These are phyloP conservation scores for Plantago elongata DNA, from an alignment of 257 asterid species.

Conservation along the genomic window DNA sequence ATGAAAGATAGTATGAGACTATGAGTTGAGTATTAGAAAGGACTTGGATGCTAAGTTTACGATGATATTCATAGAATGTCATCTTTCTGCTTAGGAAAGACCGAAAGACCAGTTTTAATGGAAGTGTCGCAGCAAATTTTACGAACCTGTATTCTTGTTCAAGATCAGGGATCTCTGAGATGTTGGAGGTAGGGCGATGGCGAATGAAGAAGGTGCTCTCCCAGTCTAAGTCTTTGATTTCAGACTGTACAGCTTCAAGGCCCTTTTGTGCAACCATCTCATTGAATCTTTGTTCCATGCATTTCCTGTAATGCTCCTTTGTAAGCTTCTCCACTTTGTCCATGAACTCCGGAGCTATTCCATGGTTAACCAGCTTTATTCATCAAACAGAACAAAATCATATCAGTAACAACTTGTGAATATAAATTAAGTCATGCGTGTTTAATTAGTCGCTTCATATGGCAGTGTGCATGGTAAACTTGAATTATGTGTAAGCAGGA, in stretches of 20 bases:
- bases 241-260: constrained; percentile 44
- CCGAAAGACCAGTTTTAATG: no score
- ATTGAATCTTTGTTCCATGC: constrained; percentile 47
- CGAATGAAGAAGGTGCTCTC: constrained; percentile 62
- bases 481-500: no score
- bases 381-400: constrained; percentile 1
- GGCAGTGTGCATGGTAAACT: no score
- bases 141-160: constrained; percentile 47
- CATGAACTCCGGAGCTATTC: constrained; percentile 45
- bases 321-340: constrained; percentile 51
- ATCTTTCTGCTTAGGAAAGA: no score
- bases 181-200: constrained; percentile 52
- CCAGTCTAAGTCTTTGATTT: constrained; percentile 54
- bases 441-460: no score
- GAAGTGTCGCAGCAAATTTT: not conserved
- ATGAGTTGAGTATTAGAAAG: not conserved
- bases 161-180: constrained; percentile 48
- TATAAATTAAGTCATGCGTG: not conserved
- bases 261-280: constrained; percentile 54
- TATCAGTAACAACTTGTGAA: not conserved
- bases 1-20: no score
- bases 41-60: not conserved
- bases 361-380: constrained; percentile 44
- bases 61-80: not conserved
- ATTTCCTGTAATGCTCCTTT: constrained; percentile 48